Evolutionary conservation across 192 early-diverging fungal species (phyloP).

Genomic region (Podila minutissima): DNA sequence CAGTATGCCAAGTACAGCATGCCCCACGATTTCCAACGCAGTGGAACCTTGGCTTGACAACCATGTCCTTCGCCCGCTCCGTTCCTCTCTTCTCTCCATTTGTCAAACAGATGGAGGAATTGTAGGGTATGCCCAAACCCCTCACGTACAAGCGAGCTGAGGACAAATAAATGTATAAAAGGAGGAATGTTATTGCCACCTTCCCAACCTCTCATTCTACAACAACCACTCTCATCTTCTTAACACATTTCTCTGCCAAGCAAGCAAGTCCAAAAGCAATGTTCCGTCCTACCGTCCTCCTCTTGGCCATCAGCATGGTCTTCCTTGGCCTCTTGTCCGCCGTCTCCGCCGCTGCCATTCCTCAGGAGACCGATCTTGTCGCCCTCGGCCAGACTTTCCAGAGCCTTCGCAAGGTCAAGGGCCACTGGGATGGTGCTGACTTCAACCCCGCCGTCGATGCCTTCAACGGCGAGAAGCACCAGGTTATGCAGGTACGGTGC

Average conservation of each 20-base stretch:
- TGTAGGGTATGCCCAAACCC: neutral
- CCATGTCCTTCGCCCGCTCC: no score
- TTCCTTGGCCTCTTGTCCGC: constrained; percentile 14
- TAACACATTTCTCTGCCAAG: constrained; percentile 1
- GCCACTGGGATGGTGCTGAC: constrained; percentile 39
- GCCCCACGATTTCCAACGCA: no score
- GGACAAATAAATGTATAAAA: neutral
- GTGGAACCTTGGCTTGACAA: no score
- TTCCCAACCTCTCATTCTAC: neutral
- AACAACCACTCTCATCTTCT: neutral
- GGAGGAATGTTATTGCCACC: neutral
- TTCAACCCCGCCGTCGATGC: constrained; percentile 31
- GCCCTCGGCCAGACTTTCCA: constrained; percentile 35
- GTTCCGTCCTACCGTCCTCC: constrained; percentile 12
- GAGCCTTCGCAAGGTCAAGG: constrained; percentile 33
- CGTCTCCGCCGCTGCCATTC: constrained; percentile 5
- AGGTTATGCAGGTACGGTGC: constrained; percentile 36
- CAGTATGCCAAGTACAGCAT: no score
- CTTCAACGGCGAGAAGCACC: constrained; percentile 43
- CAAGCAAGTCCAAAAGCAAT: constrained; percentile 2
- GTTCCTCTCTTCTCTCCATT: neutral
- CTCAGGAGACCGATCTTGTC: neutral
- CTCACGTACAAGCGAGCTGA: neutral
- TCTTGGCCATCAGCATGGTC: constrained; percentile 13
- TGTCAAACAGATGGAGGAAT: neutral